A percentile compares a stretch with the other conserved stretches of the same genome.
phyloP scores from a whole-genome alignment of 2,329 filamentous ascomycete genomes.

The Helminthosporium solani region DNA sequence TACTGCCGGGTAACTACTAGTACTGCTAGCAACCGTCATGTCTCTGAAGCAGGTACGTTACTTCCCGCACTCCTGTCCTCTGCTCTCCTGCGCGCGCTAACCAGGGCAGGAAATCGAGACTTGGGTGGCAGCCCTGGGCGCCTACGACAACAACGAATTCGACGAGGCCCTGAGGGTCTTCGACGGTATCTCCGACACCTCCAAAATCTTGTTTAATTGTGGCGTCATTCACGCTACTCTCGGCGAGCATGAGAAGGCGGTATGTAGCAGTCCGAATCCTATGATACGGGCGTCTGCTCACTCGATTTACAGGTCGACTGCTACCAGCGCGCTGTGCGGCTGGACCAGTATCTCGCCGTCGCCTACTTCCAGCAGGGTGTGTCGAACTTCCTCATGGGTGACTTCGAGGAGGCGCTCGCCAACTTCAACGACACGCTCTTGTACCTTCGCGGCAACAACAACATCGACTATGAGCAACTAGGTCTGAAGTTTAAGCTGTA shows the following conservation, averaged over 20 bases:
- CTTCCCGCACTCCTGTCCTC: too few species aligned
- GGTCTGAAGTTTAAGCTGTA: constrained; percentile 95
- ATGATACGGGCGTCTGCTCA: constrained; percentile 18
- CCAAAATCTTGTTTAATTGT: constrained; percentile 98
- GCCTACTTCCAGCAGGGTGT: constrained; percentile 99
- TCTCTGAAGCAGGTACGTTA: constrained; percentile 51
- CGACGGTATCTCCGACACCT: constrained; percentile 86
- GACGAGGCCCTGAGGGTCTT: constrained; percentile 84
- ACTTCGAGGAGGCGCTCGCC: constrained; percentile 94
- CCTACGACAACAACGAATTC: constrained; percentile 97
- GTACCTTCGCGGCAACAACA: constrained; percentile 91
- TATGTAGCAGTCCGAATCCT: constrained; percentile 51
- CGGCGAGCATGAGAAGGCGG: constrained; percentile 92
- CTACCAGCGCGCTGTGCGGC: constrained; percentile 85
- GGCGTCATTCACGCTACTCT: constrained; percentile 96
- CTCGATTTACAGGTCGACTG: constrained; percentile 70
- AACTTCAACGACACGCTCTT: constrained; percentile 98
- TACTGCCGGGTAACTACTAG: constrained; percentile 43
- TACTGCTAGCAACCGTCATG: constrained; percentile 40
- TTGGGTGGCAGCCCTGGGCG: constrained; percentile 87
- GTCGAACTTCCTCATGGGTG: constrained; percentile 93
- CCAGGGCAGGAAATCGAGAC: constrained; percentile 87
- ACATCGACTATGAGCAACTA: constrained; percentile 96
- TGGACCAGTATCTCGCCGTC: constrained; percentile 94
- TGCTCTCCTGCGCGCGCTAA: constrained; percentile 28